phyloP scores from a whole-genome alignment of 140 eudicot genomes.

The Bidens hawaiensis region DNA sequence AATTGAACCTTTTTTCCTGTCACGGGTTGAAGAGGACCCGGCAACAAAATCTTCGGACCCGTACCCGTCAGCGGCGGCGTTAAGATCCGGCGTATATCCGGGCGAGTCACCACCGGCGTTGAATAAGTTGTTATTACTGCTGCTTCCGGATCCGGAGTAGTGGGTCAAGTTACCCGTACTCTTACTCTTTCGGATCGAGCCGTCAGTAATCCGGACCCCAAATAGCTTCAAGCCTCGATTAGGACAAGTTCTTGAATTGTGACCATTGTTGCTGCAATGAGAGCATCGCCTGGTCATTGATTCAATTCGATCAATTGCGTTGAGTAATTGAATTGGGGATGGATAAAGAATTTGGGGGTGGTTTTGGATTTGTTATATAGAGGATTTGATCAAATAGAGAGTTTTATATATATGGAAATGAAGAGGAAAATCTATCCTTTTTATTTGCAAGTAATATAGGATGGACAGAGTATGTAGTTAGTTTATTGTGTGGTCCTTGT shows the following conservation, averaged over 20 bases:
- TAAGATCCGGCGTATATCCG: slow-evolving; percentile 66
- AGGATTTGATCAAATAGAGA: slow-evolving; percentile 9
- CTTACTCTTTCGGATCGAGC: slow-evolving; percentile 86
- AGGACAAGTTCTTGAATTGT: slow-evolving; percentile 91
- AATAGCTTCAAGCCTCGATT: slow-evolving; percentile 86
- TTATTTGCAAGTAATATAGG: slow-evolving; percentile 16
- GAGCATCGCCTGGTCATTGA: slow-evolving; percentile 82
- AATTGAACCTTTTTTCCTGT: slow-evolving; percentile 75
- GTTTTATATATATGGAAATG: slow-evolving; percentile 10
- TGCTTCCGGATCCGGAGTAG: slow-evolving; percentile 42
- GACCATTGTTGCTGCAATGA: slow-evolving; percentile 94
- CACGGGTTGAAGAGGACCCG: slow-evolving; percentile 76
- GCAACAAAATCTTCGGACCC: slow-evolving; percentile 90
- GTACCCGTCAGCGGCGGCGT: slow-evolving; percentile 66
- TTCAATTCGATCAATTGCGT: background rate
- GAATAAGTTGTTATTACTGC: slow-evolving; percentile 28
- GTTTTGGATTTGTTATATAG: slow-evolving; percentile 11
- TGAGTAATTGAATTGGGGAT: too few relatives aligned
- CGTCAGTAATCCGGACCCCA: slow-evolving; percentile 88
- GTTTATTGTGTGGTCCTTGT: slow-evolving; percentile 4
- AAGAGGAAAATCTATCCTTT: slow-evolving; percentile 8
- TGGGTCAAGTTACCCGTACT: slow-evolving; percentile 94
- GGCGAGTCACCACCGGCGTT: slow-evolving; percentile 54
- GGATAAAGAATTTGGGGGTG: slow-evolving; percentile 8
- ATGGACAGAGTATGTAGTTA: slow-evolving; percentile 14